Evolutionary conservation across 805 yeast species (phyloP), one percentile per base, ranked within the genome.

Genomic region (Danielozyma ontarioensis): DNA sequence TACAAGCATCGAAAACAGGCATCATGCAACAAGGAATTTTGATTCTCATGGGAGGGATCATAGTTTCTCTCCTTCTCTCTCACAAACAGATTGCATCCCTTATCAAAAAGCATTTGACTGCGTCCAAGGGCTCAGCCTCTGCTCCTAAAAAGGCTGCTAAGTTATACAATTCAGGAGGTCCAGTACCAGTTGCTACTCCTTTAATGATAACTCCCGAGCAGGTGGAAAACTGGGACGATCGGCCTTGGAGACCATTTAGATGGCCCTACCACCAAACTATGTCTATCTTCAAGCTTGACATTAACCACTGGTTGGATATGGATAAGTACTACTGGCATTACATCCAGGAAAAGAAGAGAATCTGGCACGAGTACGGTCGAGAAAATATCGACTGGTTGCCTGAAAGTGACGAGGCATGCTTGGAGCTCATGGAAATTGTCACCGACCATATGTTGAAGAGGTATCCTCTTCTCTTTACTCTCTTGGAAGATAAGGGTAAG

Each of bases 251-350:
- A 57, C 87, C 87, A 6, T 81, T 81, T 59, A 64, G 88, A 48
- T 78, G 83, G 80, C 88, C 88, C 18, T 81, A 81, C 49, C 86
- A 80, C 54, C 88, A 81, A 55, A 81, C 87, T 2, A 81, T 81
- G 88, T 72, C 82, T 12, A 79, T 81, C 31, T 80, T 70, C 62
- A 78, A 76, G 50, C 64, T 81, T n/a, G 84, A 80, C 49, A 64
- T 78, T 24, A 80, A 80, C 53, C 83, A 81, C 57, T 81, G 88
- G 88, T 57, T 81, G 42, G 87, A 81, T 47, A 81, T 81, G 87
- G 88, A 81, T 53, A 80, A 79, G 53, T 81, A 78, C 56, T 81
- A 80, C 49, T 65, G 76, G 53, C 79, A 76, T 41, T 81, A 81
- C 46, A 70, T 80, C 35, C 64, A 72, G 40, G 86, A 81, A 48